Conservation (phyloP, 2,329 filamentous ascomycete genomes). For the Epicoccum nigrum region DNA sequence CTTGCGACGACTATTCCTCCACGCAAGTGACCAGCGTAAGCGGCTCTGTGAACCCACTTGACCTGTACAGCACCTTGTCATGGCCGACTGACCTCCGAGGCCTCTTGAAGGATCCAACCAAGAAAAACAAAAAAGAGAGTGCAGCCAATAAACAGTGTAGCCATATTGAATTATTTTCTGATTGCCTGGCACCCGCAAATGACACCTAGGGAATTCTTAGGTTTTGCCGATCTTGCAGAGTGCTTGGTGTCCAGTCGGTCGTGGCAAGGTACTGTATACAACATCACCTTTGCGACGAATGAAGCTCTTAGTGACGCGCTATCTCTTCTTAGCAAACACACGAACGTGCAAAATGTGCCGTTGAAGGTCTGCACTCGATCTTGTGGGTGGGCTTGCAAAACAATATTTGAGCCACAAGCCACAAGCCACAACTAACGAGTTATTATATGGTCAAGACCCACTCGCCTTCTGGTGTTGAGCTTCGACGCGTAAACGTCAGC, state of each 20-base stretch:
- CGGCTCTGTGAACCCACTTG: constrained; percentile 3
- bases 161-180: too few species aligned
- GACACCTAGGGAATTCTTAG: too few species aligned
- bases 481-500: constrained; percentile 6
- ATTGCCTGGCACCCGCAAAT: too few species aligned
- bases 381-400: too few species aligned
- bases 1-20: constrained; percentile 6
- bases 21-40: not conserved
- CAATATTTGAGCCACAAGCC: not conserved
- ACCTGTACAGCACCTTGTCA: constrained; percentile 8
- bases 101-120: too few species aligned
- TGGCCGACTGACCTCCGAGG: too few species aligned
- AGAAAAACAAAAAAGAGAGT: too few species aligned
- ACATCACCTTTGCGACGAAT: not conserved
- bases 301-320: not conserved
- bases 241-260: too few species aligned
- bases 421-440: constrained; percentile 12
- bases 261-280: too few species aligned
- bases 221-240: too few species aligned
- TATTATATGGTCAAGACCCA: constrained; percentile 9
- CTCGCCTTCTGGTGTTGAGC: constrained; percentile 13
- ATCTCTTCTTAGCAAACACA: not conserved
- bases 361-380: not conserved
- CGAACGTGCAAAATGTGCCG: constrained; percentile 2
- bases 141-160: too few species aligned